A percentile compares a stretch with the other conserved stretches of the same genome.
Conservation (phyloP, 2,329 filamentous ascomycete species). For the Capronia coronata region DNA sequence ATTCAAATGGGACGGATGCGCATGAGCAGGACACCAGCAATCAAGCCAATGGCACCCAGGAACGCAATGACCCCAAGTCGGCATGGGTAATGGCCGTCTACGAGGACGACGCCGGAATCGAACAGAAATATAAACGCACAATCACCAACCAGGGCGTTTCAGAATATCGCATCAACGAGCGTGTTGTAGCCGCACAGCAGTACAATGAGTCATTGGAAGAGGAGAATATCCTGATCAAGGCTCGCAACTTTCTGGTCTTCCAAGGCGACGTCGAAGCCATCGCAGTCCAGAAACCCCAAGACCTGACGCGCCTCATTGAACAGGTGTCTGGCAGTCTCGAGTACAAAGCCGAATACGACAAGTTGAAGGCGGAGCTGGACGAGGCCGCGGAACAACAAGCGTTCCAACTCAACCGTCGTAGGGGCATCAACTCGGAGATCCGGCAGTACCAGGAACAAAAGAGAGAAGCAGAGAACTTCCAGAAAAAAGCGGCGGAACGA, state of each 20-base stretch:
- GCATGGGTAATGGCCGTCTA: constrained; percentile 99
- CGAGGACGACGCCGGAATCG: constrained; percentile 90
- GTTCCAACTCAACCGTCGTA: constrained; percentile 78
- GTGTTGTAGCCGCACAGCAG: constrained; percentile 75
- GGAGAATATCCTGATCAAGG: constrained; percentile 97
- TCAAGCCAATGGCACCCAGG: constrained; percentile 54
- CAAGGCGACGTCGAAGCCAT: constrained; percentile 97
- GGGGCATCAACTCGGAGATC: constrained; percentile 95
- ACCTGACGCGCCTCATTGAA: constrained; percentile 88
- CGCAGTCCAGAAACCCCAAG: constrained; percentile 87
- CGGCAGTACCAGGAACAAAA: constrained; percentile 98
- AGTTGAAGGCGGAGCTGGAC: constrained; percentile 76
- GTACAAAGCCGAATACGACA: constrained; percentile 89
- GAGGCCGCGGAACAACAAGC: constrained; percentile 82
- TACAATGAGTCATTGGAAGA: constrained; percentile 89
- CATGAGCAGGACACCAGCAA: constrained; percentile 58
- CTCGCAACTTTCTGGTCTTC: constrained; percentile 95
- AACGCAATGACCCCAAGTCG: constrained; percentile 72
- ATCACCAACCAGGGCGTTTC: constrained; percentile 84
- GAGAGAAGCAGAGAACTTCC: constrained; percentile 86
- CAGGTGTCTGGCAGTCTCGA: constrained; percentile 96
- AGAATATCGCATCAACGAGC: constrained; percentile 96
- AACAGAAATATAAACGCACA: constrained; percentile 90
- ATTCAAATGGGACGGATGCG: constrained; percentile 49
- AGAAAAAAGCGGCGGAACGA: constrained; percentile 80